Evolutionary conservation across 2,329 filamentous ascomycete genomes (phyloP).

Genomic region (Hymenoscyphus fructigenus): DNA sequence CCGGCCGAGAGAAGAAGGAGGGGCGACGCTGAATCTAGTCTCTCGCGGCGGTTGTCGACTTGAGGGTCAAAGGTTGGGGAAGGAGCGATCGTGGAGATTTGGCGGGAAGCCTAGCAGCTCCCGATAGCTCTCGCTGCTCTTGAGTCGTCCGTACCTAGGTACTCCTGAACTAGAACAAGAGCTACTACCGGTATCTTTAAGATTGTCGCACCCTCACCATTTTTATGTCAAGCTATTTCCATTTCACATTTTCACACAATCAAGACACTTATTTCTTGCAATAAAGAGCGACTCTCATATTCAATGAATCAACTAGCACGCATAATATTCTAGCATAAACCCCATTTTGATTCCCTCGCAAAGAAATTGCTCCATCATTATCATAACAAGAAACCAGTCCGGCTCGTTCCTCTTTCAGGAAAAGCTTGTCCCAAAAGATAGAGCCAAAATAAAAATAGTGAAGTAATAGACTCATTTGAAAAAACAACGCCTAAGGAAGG

Average conservation of each 20-base stretch:
- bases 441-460: not conserved
- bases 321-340: not conserved
- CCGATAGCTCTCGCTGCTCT: no score
- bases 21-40: no score
- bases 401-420: not conserved
- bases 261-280: not conserved
- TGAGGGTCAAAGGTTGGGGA: no score
- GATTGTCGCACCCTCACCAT: no score
- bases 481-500: conserved; percentile 21
- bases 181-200: no score
- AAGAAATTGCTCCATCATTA: not conserved
- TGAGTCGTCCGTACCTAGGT: no score
- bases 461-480: not conserved
- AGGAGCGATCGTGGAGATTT: no score
- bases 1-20: no score
- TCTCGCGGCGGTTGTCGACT: no score
- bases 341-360: not conserved
- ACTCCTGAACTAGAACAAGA: no score
- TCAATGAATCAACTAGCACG: not conserved
- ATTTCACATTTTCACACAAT: not conserved
- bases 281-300: not conserved
- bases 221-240: no score
- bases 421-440: not conserved
- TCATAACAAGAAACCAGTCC: not conserved
- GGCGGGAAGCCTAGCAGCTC: no score